These are phyloP conservation scores for Clonostachys rhizophaga DNA, from an alignment of 2,329 filamentous ascomycete species.

Conservation along the genomic window DNA sequence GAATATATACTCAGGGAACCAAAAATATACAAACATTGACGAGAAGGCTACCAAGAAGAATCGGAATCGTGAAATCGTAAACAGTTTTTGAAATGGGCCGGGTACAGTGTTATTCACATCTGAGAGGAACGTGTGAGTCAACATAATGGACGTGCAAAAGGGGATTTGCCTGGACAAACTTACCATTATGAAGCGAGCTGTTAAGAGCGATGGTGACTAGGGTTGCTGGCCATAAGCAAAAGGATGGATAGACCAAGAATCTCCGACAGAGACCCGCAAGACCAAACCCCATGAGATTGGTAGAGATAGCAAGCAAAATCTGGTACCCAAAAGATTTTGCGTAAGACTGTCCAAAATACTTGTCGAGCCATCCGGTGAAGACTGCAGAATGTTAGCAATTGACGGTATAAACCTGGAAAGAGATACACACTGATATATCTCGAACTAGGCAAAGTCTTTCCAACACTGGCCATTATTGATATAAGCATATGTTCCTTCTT, in stretches of 20 bases:
- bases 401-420: too few relatives aligned
- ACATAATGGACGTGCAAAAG: too few relatives aligned
- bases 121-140: too few relatives aligned
- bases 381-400: conserved; percentile 11
- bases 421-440: conserved; percentile 26
- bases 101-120: conserved; percentile 6
- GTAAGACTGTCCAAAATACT: conserved; percentile 45
- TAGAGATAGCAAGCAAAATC: conserved; percentile 41
- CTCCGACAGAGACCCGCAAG: conserved; percentile 43
- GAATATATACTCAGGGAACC: conserved; percentile 49
- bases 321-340: conserved; percentile 43
- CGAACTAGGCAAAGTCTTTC: conserved; percentile 40
- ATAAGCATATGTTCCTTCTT: conserved; percentile 54
- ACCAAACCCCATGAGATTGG: conserved; percentile 52
- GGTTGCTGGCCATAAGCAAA: conserved; percentile 48
- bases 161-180: conserved; percentile 13
- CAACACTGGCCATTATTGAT: conserved; percentile 50
- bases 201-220: conserved; percentile 46
- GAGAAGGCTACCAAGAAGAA: conserved; percentile 39
- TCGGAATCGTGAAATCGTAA: conserved; percentile 34
- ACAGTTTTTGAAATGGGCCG: conserved; percentile 27
- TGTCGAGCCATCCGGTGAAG: conserved; percentile 41
- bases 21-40: conserved; percentile 48
- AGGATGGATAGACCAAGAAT: conserved; percentile 47
- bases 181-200: conserved; percentile 38